Conservation (phyloP, 257 asterid genomes). For the Nicotiana tabacum region DNA sequence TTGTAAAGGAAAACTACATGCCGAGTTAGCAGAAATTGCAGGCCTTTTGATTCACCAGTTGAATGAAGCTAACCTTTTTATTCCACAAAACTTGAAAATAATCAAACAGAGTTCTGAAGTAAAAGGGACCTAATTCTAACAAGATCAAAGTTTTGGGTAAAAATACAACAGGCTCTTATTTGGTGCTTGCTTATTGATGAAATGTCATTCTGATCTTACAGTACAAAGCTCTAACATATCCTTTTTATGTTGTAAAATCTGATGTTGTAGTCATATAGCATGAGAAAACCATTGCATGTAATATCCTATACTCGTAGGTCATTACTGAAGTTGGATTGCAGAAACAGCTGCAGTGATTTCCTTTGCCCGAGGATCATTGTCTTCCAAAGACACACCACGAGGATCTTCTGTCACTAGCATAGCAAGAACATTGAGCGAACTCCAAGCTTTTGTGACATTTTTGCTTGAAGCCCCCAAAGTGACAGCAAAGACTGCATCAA, state of each 20-base stretch:
- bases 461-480: slow-evolving; percentile 66
- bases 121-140: not conserved
- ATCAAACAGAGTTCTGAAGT: not conserved
- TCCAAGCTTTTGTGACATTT: slow-evolving; percentile 65
- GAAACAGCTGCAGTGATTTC: slow-evolving; percentile 52
- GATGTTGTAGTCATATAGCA: not conserved
- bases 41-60: not conserved
- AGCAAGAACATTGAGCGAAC: slow-evolving; percentile 71
- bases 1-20: too few relatives aligned
- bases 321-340: slow-evolving; percentile 22
- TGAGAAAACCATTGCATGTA: not conserved
- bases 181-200: not conserved
- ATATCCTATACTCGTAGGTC: not conserved
- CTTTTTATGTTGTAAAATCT: not conserved
- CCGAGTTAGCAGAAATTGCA: too few relatives aligned
- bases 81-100: not conserved
- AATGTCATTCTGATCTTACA: not conserved
- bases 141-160: not conserved
- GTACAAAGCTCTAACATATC: not conserved
- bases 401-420: slow-evolving; percentile 92
- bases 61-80: not conserved
- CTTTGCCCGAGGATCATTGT: slow-evolving; percentile 60
- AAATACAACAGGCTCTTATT: not conserved
- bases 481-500: slow-evolving; percentile 91
- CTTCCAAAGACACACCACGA: slow-evolving; percentile 68